phyloP scores from a whole-genome alignment of 2,329 filamentous ascomycete species.

The Epichloe aotearoae region DNA sequence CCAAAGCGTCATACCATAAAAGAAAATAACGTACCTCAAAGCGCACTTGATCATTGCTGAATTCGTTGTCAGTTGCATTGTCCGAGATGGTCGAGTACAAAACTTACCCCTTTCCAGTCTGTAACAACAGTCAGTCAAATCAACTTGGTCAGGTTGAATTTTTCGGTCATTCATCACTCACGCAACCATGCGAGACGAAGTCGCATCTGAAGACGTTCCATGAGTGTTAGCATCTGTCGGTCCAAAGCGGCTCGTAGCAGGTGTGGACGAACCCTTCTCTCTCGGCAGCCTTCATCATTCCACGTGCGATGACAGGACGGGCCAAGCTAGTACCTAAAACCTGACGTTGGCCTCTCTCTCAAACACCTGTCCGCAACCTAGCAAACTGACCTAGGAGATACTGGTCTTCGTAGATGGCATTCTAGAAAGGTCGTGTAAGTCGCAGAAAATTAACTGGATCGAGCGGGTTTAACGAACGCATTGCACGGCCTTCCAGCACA shows the following conservation, averaged over 20 bases:
- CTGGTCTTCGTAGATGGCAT: conserved; percentile 47
- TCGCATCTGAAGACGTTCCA: not conserved
- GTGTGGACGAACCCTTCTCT: conserved; percentile 6
- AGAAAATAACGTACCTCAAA: not conserved
- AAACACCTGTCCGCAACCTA: not conserved
- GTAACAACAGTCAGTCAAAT: not conserved
- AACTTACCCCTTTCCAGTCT: conserved; percentile 3
- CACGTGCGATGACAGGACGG: conserved; percentile 52
- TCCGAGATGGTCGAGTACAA: not conserved
- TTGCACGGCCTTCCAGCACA: conserved; percentile 64
- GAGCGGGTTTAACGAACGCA: not conserved
- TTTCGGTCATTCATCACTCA: not conserved
- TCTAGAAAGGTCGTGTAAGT: conserved; percentile 11
- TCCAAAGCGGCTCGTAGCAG: not conserved
- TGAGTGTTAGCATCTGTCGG: not conserved
- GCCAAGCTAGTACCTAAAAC: conserved; percentile 43
- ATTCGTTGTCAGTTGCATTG: not conserved
- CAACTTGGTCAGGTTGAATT: not conserved
- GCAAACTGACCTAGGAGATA: conserved; percentile 14
- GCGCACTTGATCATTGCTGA: conserved; percentile 1
- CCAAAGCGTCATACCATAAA: not conserved
- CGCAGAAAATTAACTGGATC: not conserved
- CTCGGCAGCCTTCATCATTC: conserved; percentile 22
- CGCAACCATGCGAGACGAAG: conserved; percentile 1
- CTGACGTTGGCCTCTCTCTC: not conserved